These are phyloP conservation scores for Penicillium malachiteum DNA, from an alignment of 495 filamentous ascomycete genomes.

Conservation along the genomic window DNA sequence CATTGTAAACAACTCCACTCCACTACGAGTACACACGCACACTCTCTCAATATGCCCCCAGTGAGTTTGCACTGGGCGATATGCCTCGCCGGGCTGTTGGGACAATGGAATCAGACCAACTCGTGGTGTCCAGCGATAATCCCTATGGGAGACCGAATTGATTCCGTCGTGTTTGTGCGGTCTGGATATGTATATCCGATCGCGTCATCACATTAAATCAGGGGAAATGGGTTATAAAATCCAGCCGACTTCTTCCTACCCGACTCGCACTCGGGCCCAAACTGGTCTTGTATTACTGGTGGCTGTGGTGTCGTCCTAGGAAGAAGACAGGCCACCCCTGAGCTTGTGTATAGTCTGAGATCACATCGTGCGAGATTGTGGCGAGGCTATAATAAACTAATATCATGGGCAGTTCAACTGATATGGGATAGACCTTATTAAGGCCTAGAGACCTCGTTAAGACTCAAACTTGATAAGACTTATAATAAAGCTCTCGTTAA, in stretches of 20 bases:
- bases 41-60: too few relatives aligned
- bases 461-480: constrained; percentile 16
- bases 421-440: constrained; percentile 17
- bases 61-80: constrained; percentile 7
- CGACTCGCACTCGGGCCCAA: constrained; percentile 15
- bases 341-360: constrained; percentile 21
- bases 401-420: constrained; percentile 17
- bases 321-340: constrained; percentile 20
- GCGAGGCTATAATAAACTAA: constrained; percentile 16
- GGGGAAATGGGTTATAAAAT: constrained; percentile 11
- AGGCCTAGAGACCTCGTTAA: constrained; percentile 18
- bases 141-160: constrained; percentile 12
- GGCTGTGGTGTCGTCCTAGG: constrained; percentile 16
- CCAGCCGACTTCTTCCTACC: constrained; percentile 14
- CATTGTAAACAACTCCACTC: too few relatives aligned
- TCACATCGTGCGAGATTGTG: constrained; percentile 21
- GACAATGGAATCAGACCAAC: constrained; percentile 15
- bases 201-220: constrained; percentile 14
- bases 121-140: constrained; percentile 16
- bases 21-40: too few relatives aligned
- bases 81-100: constrained; percentile 9
- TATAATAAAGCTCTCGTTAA: constrained; percentile 15
- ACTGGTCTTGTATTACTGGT: constrained; percentile 18
- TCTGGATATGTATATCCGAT: constrained; percentile 1
- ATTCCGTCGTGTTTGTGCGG: constrained; percentile 17